Evolutionary conservation across 768 basidiomycete species (phyloP).

Genomic region (Amanita inopinata): DNA sequence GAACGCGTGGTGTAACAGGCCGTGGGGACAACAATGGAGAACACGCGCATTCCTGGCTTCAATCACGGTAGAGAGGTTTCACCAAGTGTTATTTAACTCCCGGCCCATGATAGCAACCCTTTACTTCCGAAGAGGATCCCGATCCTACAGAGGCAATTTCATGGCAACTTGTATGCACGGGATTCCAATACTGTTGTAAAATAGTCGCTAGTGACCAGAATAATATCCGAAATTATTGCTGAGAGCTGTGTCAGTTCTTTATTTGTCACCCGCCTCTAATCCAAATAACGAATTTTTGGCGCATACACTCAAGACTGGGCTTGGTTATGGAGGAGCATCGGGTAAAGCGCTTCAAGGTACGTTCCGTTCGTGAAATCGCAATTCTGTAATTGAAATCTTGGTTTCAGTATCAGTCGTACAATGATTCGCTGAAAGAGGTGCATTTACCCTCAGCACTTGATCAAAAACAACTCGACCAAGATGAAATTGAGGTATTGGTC

Average conservation of each 20-base stretch:
- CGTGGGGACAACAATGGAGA: neutral
- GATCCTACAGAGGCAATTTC: no score
- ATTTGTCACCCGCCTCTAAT: conserved; percentile 3
- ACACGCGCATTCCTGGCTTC: no score
- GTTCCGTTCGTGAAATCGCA: neutral
- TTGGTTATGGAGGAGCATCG: conserved; percentile 18
- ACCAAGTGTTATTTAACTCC: no score
- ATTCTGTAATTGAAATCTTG: neutral
- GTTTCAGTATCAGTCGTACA: conserved; percentile 64
- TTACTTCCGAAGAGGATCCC: neutral
- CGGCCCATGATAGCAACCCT: neutral
- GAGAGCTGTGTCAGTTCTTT: no score
- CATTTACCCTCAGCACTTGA: conserved; percentile 61
- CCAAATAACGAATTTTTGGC: conserved; percentile 2
- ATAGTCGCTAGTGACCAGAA: neutral
- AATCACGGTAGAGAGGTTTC: no score
- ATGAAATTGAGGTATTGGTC: conserved; percentile 41
- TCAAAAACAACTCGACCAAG: conserved; percentile 42
- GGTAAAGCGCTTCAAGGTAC: conserved; percentile 44
- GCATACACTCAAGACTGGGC: neutral
- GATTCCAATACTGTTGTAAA: no score
- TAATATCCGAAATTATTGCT: no score
- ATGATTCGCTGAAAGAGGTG: conserved; percentile 54
- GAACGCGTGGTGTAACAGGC: no score
- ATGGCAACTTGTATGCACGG: no score